A percentile compares a stretch with the other conserved stretches of the same genome.
These are phyloP conservation scores for Graphiopsis chlorocephala DNA, from an alignment of 2,329 filamentous ascomycete genomes.

Conservation along the genomic window DNA sequence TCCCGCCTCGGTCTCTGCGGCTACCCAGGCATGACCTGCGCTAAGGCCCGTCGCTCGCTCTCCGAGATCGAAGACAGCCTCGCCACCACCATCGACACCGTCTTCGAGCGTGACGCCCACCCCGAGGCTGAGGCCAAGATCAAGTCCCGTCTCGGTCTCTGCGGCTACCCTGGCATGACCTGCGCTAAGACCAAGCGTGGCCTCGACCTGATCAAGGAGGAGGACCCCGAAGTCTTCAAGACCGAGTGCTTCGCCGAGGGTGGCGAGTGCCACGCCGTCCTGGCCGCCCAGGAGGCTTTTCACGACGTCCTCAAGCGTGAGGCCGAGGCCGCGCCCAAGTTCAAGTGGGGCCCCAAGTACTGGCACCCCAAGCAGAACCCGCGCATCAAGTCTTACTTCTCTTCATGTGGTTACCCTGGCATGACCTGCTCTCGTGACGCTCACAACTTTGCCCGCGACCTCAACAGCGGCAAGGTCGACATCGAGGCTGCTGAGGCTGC, in stretches of 20 bases:
- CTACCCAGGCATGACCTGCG: slow-evolving; percentile 43
- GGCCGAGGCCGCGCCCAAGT: slow-evolving; percentile 20
- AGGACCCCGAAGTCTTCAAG: slow-evolving; percentile 21
- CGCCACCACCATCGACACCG: slow-evolving; percentile 19
- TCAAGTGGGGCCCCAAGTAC: background rate
- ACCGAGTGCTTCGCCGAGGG: slow-evolving; percentile 23
- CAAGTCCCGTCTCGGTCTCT: slow-evolving; percentile 25
- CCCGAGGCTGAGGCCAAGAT: slow-evolving; percentile 25
- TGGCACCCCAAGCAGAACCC: background rate
- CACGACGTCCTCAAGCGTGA: slow-evolving; percentile 24
- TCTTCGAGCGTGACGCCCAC: slow-evolving; percentile 24
- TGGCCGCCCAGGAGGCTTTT: slow-evolving; percentile 28
- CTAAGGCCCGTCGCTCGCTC: slow-evolving; percentile 45
- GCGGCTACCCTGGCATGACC: slow-evolving; percentile 40
- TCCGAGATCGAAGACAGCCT: slow-evolving; percentile 35
- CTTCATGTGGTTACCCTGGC: slow-evolving; percentile 9
- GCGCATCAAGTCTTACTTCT: slow-evolving; percentile 9
- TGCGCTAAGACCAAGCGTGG: slow-evolving; percentile 48
- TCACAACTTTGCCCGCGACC: background rate
- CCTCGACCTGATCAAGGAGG: slow-evolving; percentile 18
- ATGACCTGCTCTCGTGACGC: slow-evolving; percentile 13
- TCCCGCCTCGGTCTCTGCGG: slow-evolving; percentile 35
- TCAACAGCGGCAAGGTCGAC: slow-evolving; percentile 2
- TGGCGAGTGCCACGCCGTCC: slow-evolving; percentile 28
- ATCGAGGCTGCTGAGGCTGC: slow-evolving; percentile 16